phyloP scores from a whole-genome alignment of 345 rosid genomes.

The Gossypium raimondii region DNA sequence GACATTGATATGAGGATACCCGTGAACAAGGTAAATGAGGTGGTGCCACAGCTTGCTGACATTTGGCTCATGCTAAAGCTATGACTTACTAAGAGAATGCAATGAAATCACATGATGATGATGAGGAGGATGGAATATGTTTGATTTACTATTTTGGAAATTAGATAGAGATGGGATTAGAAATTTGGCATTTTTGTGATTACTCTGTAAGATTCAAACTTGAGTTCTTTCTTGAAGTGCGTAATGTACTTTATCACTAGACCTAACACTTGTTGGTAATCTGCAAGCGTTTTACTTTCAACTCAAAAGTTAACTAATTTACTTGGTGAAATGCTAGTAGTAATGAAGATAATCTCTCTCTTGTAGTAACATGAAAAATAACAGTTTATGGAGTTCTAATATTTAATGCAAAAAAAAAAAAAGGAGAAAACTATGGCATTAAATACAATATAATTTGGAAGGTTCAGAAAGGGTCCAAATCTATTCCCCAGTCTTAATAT shows the following conservation, averaged over 20 bases:
- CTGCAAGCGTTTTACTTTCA: neutral
- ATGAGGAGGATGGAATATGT: no score
- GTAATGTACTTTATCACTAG: no score
- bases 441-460: neutral
- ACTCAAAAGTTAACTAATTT: neutral
- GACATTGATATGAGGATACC: neutral
- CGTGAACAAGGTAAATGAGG: neutral
- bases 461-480: neutral
- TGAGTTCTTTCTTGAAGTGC: no score
- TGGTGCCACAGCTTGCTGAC: neutral
- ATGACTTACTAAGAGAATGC: neutral
- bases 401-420: neutral
- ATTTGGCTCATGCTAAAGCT: constrained; percentile 9
- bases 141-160: no score
- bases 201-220: no score
- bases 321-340: no score
- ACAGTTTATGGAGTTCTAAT: neutral
- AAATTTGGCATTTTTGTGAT: no score
- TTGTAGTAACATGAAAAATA: neutral
- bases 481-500: neutral
- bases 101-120: neutral
- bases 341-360: no score
- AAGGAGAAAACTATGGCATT: neutral
- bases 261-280: no score
- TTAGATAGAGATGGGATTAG: no score